Evolutionary conservation across 148 eudicot species (phyloP).

Genomic region (Fagopyrum esculentum): DNA sequence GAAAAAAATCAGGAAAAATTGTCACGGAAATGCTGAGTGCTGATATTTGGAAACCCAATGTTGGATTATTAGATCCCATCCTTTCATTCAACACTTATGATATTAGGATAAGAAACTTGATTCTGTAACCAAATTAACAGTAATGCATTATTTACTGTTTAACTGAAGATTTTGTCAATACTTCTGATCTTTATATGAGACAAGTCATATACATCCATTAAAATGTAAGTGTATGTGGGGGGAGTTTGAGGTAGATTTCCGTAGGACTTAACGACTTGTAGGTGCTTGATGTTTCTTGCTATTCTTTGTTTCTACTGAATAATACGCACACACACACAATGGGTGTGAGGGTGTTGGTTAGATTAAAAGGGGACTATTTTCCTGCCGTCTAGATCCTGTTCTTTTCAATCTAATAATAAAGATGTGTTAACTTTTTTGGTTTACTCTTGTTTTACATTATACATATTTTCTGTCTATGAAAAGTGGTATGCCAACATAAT

Average conservation of each 20-base stretch:
- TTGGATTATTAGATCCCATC: background rate
- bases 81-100: background rate
- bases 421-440: background rate
- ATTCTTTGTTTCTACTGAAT: background rate
- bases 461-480: background rate
- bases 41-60: background rate
- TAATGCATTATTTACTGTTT: background rate
- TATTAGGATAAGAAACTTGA: background rate
- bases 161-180: background rate
- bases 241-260: background rate
- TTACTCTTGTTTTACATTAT: background rate
- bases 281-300: background rate
- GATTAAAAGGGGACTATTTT: background rate
- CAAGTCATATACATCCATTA: background rate
- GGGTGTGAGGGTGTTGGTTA: background rate
- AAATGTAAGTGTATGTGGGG: background rate
- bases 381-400: background rate
- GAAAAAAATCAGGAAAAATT: background rate
- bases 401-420: background rate
- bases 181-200: background rate
- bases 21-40: background rate
- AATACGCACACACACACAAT: background rate
- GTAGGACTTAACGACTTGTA: background rate
- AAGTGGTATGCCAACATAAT: background rate
- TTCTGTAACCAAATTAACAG: background rate